Base-by-base conservation (phyloP, 73 alveolate genomes). In the Breviolum minutum region DNA sequence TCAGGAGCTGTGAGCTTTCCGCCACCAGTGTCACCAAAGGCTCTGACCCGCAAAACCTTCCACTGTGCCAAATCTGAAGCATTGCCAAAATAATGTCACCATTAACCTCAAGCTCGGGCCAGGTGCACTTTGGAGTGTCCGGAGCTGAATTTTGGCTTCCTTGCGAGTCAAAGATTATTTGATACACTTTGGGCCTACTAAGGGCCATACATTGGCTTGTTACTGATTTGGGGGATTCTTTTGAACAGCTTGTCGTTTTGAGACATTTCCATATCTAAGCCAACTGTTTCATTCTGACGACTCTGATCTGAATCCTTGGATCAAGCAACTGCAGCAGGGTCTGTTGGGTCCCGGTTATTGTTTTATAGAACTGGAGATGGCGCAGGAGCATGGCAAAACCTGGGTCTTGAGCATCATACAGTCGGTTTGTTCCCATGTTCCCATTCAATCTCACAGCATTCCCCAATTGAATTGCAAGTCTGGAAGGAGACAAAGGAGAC, bases 401-500 rank as follows among this genome's bases (percentile, higher is more conserved):
- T 40, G 54, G 54, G 54, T 40, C 54, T 40, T 40, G 3, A 40
- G 54, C n/a, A 40, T 40, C 54, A 40, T 40, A 40, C 54, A 40
- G 54, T 40, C 54, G 54, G 73, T 20, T 16, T 16, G 76, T 66
- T 66, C 1, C 76, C 22, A 13, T 66, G 76, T 66, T 66, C 85
- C 92, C 63, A 40, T 14, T 19, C 16, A 27, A 68, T 30, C 68
- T 14, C 8, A 40, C 54, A 40, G 54, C 54, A 40, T 40, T 40
- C 54, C 54, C 3, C 54, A 40, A 40, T 40, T 40, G 54, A 40
- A 40, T 40, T 40, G 54, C 54, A 40, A n/a, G n/a, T n/a, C n/a
- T n/a, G n/a, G n/a, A n/a, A 40, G 54, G 54, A 16, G 6, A n/a
- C 63, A n/a, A 32, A 92, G 98, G 98, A 92, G 90, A 92, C 61